phyloP scores from a whole-genome alignment of 1,139 yeast genomes.

The Yamadazyma sp. region DNA sequence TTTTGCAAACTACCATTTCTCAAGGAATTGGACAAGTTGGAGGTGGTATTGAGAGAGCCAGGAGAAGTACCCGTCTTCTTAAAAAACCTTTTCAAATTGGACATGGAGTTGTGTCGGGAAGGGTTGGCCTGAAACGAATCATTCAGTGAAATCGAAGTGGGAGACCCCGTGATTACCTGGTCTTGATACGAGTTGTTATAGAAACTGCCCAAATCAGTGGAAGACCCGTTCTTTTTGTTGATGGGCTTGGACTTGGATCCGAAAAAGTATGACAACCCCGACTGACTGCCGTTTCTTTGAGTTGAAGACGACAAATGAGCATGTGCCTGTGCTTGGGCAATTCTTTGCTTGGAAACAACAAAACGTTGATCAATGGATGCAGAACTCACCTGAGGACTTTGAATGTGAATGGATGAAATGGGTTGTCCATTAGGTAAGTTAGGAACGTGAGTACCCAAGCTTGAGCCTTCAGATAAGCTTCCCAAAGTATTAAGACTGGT shows the following conservation, averaged over 20 bases:
- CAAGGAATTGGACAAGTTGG: slow-evolving; percentile 44
- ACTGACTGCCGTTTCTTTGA: slow-evolving; percentile 43
- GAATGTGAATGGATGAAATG: slow-evolving; percentile 61
- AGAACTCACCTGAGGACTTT: slow-evolving; percentile 61
- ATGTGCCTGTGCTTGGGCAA: slow-evolving; percentile 55
- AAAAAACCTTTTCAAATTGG: slow-evolving; percentile 64
- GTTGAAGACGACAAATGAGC: slow-evolving; percentile 41
- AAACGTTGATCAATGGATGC: slow-evolving; percentile 68
- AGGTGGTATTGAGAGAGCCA: slow-evolving; percentile 22
- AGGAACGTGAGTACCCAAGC: slow-evolving; percentile 30
- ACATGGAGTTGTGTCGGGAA: slow-evolving; percentile 70
- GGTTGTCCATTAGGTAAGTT: slow-evolving; percentile 54
- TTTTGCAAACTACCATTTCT: slow-evolving; percentile 22
- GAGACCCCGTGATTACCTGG: slow-evolving; percentile 30
- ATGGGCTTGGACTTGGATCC: slow-evolving; percentile 32
- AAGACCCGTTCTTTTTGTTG: slow-evolving; percentile 27
- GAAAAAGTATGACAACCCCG: slow-evolving; percentile 51
- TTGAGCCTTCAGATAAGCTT: slow-evolving; percentile 13
- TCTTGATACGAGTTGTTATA: slow-evolving; percentile 45
- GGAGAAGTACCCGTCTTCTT: slow-evolving; percentile 44
- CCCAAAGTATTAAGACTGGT: slow-evolving; percentile 17
- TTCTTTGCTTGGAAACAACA: slow-evolving; percentile 69
- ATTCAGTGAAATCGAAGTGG: slow-evolving; percentile 38
- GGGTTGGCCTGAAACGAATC: slow-evolving; percentile 27
- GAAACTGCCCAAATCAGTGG: slow-evolving; percentile 47